Conservation (phyloP, 108 stramenopile genomes). For the Heterococcus sp. region DNA sequence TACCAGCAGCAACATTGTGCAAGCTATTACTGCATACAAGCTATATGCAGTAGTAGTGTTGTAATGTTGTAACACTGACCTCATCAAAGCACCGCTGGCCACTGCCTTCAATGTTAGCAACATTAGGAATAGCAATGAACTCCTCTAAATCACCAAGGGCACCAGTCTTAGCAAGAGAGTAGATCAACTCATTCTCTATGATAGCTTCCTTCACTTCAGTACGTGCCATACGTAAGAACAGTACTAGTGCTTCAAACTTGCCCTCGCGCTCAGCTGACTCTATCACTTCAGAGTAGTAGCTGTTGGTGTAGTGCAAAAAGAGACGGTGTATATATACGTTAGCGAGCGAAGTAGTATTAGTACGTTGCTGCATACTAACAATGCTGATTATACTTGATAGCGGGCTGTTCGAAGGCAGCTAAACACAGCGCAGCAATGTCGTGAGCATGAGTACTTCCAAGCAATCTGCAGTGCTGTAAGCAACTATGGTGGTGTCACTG, state of each 20-base stretch:
- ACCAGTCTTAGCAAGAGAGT: constrained; percentile 90
- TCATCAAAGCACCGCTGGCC: constrained; percentile 43
- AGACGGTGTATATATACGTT: neutral
- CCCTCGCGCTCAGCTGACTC: constrained; percentile 87
- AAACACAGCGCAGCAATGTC: too few species aligned
- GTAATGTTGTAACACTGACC: neutral
- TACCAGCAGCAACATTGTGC: neutral
- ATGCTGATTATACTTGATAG: neutral
- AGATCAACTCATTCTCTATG: constrained; percentile 97
- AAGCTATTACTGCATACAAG: neutral
- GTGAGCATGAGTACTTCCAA: neutral
- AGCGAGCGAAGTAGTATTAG: neutral
- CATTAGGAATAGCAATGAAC: constrained; percentile 95
- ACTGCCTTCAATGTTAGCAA: constrained; percentile 88
- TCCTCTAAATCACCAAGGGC: constrained; percentile 92
- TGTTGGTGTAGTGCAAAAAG: constrained; percentile 1
- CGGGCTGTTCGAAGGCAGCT: neutral
- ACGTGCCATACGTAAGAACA: constrained; percentile 98
- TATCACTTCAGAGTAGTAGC: constrained; percentile 90
- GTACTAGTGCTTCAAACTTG: constrained; percentile 87
- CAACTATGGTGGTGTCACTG: neutral
- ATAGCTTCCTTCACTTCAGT: constrained; percentile 85
- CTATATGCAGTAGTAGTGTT: neutral
- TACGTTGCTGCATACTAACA: neutral
- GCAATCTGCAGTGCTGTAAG: neutral